These are phyloP conservation scores for Urtica urens DNA, from an alignment of 306 rosid genomes.

Conservation along the genomic window DNA sequence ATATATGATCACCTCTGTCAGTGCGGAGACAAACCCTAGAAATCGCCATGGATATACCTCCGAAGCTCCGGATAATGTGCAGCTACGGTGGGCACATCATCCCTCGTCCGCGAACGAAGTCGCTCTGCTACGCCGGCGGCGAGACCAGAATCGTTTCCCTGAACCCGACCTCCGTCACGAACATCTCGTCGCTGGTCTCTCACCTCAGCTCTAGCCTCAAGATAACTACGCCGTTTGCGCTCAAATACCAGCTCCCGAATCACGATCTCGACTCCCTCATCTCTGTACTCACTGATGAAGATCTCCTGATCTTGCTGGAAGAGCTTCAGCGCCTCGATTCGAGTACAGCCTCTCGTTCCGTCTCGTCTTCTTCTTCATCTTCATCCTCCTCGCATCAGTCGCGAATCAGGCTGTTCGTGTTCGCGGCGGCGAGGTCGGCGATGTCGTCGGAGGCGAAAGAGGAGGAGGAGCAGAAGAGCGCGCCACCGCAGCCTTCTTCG, in stretches of 20 bases:
- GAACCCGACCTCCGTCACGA: slow-evolving; percentile 16
- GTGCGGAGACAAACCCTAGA: slow-evolving; percentile 1
- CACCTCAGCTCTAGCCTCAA: slow-evolving; percentile 34
- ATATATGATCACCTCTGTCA: too few relatives aligned
- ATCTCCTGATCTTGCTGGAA: slow-evolving; percentile 30
- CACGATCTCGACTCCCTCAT: slow-evolving; percentile 38
- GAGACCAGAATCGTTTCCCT: slow-evolving; percentile 46
- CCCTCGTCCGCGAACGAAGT: slow-evolving; percentile 28
- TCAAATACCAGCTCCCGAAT: slow-evolving; percentile 53
- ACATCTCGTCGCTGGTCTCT: slow-evolving; percentile 25
- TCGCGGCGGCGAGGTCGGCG: slow-evolving; percentile 3
- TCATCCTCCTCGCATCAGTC: slow-evolving; percentile 4
- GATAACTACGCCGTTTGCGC: slow-evolving; percentile 18
- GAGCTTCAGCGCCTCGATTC: slow-evolving; percentile 25
- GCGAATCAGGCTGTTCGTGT: slow-evolving; percentile 43
- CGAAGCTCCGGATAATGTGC: slow-evolving; percentile 53
- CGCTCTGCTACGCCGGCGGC: slow-evolving; percentile 48
- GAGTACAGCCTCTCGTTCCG: too few relatives aligned
- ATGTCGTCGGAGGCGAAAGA: too few relatives aligned
- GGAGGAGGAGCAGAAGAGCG: slow-evolving; percentile 9
- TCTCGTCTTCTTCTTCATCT: slow-evolving; percentile 12
- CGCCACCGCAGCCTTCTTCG: too few relatives aligned
- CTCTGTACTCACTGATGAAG: slow-evolving; percentile 31
- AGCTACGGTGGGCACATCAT: slow-evolving; percentile 50
- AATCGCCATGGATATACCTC: slow-evolving; percentile 25